Evolutionary conservation across 2,329 filamentous ascomycete species (phyloP).

Genomic region (Arthrobotrys iridis): DNA sequence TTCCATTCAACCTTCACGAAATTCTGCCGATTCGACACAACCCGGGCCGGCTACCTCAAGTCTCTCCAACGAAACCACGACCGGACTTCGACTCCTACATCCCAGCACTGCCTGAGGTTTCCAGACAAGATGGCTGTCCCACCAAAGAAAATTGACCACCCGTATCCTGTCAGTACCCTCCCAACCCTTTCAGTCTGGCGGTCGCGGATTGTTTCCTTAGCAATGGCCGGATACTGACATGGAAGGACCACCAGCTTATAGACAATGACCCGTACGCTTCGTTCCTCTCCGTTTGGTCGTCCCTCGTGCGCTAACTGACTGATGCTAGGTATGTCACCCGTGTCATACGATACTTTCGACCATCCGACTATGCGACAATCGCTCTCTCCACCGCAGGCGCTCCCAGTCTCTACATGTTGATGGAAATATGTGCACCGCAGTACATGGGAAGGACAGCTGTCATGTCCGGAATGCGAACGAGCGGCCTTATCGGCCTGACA

Average conservation of each 20-base stretch:
- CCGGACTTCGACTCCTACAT: background rate
- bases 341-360: conserved; percentile 85
- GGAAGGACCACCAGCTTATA: conserved; percentile 76
- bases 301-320: background rate
- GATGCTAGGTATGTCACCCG: conserved; percentile 82
- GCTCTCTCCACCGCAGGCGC: conserved; percentile 75
- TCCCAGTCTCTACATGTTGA: conserved; percentile 77
- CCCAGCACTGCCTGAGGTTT: conserved; percentile 11
- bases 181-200: conserved; percentile 9
- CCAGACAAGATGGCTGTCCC: conserved; percentile 65
- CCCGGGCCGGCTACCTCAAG: too few relatives aligned
- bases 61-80: conserved; percentile 60
- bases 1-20: conserved; percentile 1
- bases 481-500: conserved; percentile 74
- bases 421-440: conserved; percentile 87
- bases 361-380: conserved; percentile 77
- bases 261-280: conserved; percentile 92
- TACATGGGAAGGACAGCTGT: conserved; percentile 85
- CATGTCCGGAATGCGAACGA: conserved; percentile 81
- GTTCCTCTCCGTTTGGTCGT: conserved; percentile 5
- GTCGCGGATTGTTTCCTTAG: conserved; percentile 50
- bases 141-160: conserved; percentile 80
- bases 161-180: conserved; percentile 81
- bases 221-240: conserved; percentile 56
- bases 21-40: too few relatives aligned